A percentile compares a stretch with the other conserved stretches of the same genome.
Conservation (phyloP, 345 rosid genomes). For the Firmiana major region DNA sequence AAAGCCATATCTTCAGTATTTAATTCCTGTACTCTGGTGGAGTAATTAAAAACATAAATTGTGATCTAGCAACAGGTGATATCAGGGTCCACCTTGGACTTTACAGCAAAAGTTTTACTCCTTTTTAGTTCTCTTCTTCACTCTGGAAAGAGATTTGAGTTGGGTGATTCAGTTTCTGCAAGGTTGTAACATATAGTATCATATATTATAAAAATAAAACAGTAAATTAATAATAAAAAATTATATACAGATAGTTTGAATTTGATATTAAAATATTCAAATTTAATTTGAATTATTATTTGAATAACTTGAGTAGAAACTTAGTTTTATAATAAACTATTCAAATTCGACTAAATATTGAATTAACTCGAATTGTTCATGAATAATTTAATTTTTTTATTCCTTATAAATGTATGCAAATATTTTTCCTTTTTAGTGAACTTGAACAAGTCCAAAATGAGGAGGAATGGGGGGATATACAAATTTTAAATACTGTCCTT, state of each 20-base stretch:
- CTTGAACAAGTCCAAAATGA: neutral
- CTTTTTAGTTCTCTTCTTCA: neutral
- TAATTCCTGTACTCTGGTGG: neutral
- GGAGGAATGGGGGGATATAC: neutral
- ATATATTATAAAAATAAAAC: no score
- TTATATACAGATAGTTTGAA: no score
- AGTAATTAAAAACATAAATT: slow-evolving; percentile 2
- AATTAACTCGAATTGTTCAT: no score
- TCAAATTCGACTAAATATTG: no score
- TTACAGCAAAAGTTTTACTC: neutral
- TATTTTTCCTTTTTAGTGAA: neutral
- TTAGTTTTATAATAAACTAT: no score
- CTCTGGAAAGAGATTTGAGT: neutral
- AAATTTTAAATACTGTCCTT: neutral
- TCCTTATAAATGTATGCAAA: no score
- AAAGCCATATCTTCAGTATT: neutral
- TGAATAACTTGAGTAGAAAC: no score
- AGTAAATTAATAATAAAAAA: no score
- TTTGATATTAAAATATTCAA: no score
- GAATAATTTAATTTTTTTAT: no score
- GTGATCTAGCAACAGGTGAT: neutral
- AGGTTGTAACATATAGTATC: neutral
- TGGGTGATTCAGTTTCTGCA: neutral
- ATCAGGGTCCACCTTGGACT: neutral
- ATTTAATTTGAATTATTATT: no score